These are phyloP conservation scores for Castanea mollissima DNA, from an alignment of 306 rosid genomes.

Conservation along the genomic window DNA sequence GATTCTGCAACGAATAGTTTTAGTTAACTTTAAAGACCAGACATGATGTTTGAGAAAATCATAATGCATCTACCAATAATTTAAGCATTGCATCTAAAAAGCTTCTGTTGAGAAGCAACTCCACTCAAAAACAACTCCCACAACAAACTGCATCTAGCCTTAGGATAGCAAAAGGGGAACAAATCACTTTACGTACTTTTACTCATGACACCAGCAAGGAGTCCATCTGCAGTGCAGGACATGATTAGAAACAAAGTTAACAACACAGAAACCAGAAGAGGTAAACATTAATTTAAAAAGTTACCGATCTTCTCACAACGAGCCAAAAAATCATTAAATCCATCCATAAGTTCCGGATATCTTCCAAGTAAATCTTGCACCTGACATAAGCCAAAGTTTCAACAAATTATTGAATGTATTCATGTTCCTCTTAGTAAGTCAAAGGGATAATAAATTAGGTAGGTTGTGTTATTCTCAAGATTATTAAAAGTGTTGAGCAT, in stretches of 20 bases:
- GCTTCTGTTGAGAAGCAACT: slow-evolving; percentile 9
- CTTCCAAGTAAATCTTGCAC: slow-evolving; percentile 87
- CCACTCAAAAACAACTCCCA: slow-evolving; percentile 11
- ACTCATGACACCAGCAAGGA: slow-evolving; percentile 96
- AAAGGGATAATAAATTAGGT: not conserved
- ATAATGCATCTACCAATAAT: slow-evolving; percentile 9
- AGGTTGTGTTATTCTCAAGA: not conserved
- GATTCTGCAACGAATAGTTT: slow-evolving; percentile 53
- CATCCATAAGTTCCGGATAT: slow-evolving; percentile 82
- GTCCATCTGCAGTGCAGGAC: slow-evolving; percentile 74
- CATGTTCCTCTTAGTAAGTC: not conserved
- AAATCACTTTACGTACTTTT: slow-evolving; percentile 66
- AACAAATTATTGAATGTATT: slow-evolving; percentile 22
- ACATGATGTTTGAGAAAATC: slow-evolving; percentile 18
- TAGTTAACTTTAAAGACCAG: slow-evolving; percentile 18
- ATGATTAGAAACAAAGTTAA: slow-evolving; percentile 40
- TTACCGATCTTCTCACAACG: slow-evolving; percentile 94
- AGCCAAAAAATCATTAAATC: slow-evolving; percentile 81
- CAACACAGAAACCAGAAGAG: slow-evolving; percentile 21
- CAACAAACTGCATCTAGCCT: slow-evolving; percentile 18
- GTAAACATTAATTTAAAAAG: slow-evolving; percentile 27
- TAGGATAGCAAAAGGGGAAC: slow-evolving; percentile 25
- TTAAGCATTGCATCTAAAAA: not conserved
- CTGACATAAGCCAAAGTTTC: slow-evolving; percentile 40
- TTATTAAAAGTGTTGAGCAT: not conserved